These are phyloP conservation scores for Creolimax fragrantissima DNA, from an alignment of 78 protist species.

Conservation along the genomic window DNA sequence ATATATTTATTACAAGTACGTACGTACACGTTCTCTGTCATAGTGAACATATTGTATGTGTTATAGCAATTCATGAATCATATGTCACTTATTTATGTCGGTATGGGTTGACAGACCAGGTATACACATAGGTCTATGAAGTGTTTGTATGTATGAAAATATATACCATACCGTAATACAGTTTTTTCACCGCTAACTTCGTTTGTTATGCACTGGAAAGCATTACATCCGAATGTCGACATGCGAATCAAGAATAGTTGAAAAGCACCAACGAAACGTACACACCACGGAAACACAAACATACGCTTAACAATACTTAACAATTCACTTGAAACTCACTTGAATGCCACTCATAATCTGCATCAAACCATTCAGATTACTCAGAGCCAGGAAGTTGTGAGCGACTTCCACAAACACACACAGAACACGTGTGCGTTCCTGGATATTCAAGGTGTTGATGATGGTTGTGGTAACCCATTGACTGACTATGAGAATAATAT, in stretches of 20 bases:
- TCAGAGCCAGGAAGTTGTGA: not conserved
- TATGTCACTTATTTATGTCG: too few relatives aligned
- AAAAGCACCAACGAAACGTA: too few relatives aligned
- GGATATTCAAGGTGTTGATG: not conserved
- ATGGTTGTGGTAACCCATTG: not conserved
- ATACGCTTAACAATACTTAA: too few relatives aligned
- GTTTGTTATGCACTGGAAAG: not conserved
- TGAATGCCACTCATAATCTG: not conserved
- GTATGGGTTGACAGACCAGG: not conserved
- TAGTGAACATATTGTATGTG: too few relatives aligned
- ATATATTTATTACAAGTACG: too few relatives aligned
- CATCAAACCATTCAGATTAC: not conserved
- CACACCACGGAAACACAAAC: too few relatives aligned
- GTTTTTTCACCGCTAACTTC: too few relatives aligned
- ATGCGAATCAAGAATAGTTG: too few relatives aligned
- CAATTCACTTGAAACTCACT: too few relatives aligned
- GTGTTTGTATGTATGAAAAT: not conserved
- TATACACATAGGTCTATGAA: not conserved
- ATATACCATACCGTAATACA: not conserved
- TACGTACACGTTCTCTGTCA: too few relatives aligned
- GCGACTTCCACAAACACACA: not conserved
- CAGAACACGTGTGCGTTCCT: not conserved
- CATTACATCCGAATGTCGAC: too few relatives aligned
- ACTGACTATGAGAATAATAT: not conserved
- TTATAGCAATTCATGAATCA: too few relatives aligned